These are phyloP conservation scores for Polytolypa hystricis DNA, from an alignment of 2,329 filamentous ascomycete genomes.

Conservation along the genomic window DNA sequence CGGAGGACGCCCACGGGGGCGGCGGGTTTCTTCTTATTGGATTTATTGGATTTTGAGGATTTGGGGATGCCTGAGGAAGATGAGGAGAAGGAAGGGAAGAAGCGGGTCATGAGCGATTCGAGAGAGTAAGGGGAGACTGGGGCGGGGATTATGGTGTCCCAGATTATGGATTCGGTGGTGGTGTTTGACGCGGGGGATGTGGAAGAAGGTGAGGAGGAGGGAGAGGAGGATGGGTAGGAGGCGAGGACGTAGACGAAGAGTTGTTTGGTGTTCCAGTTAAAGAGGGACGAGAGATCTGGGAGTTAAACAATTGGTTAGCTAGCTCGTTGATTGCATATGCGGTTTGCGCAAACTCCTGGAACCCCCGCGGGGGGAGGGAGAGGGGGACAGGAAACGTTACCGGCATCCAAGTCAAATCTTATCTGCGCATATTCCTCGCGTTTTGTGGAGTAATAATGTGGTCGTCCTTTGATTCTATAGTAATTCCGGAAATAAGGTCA, in stretches of 20 bases:
- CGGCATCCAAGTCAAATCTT: conserved; percentile 80
- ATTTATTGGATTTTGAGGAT: conserved; percentile 10
- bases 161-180: conserved; percentile 26
- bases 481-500: too few species aligned
- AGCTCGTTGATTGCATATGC: too few species aligned
- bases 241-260: conserved; percentile 94
- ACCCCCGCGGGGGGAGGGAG: too few species aligned
- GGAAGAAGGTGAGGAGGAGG: conserved; percentile 17
- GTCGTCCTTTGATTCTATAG: conserved; percentile 68
- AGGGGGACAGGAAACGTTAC: conserved; percentile 24
- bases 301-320: too few species aligned
- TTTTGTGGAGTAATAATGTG: conserved; percentile 90
- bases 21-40: conserved; percentile 10
- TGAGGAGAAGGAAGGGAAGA: conserved; percentile 19
- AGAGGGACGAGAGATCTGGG: conserved; percentile 75
- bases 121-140: conserved; percentile 35
- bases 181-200: conserved; percentile 27
- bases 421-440: conserved; percentile 94
- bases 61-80: conserved; percentile 10
- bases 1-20: conserved; percentile 51
- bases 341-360: too few species aligned
- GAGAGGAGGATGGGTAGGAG: conserved; percentile 44
- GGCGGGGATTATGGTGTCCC: conserved; percentile 70
- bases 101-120: conserved; percentile 26
- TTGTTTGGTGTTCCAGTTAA: conserved; percentile 99